phyloP scores from a whole-genome alignment of 2,329 filamentous ascomycete genomes.

The Podosphaera fusca region DNA sequence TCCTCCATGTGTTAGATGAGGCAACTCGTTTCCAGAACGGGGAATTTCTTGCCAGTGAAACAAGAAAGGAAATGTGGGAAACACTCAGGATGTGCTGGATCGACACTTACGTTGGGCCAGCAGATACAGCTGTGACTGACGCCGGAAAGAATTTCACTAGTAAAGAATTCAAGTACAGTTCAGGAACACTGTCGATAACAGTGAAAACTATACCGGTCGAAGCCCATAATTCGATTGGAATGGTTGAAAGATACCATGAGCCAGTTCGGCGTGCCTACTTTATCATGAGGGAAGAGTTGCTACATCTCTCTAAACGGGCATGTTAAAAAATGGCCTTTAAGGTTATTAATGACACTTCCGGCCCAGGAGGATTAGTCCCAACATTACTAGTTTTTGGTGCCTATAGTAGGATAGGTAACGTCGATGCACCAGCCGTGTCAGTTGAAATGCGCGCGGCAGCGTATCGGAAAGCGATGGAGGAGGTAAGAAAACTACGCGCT shows the following conservation, averaged over 20 bases:
- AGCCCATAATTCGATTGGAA: conserved; percentile 1
- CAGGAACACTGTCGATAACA: neutral
- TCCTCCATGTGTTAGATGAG: neutral
- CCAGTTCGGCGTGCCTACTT: too few relatives aligned
- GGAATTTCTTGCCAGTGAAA: neutral
- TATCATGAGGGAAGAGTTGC: neutral
- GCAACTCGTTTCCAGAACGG: neutral
- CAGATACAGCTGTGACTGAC: neutral
- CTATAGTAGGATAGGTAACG: neutral
- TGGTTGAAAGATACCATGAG: neutral
- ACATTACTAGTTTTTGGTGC: neutral
- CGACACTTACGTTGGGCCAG: conserved; percentile 1
- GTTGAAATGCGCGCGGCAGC: neutral
- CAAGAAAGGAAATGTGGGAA: neutral
- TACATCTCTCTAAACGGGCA: neutral
- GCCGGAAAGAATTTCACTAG: neutral
- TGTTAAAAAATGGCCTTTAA: neutral
- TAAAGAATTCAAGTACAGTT: conserved; percentile 1
- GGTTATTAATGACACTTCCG: neutral
- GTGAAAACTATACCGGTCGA: neutral
- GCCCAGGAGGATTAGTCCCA: neutral
- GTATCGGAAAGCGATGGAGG: neutral
- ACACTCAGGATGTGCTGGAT: conserved; percentile 1
- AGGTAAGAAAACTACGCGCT: neutral
- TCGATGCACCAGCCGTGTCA: neutral